Base-by-base conservation (phyloP, 345 rosid species). In the Psidium friedrichsthalianum region DNA sequence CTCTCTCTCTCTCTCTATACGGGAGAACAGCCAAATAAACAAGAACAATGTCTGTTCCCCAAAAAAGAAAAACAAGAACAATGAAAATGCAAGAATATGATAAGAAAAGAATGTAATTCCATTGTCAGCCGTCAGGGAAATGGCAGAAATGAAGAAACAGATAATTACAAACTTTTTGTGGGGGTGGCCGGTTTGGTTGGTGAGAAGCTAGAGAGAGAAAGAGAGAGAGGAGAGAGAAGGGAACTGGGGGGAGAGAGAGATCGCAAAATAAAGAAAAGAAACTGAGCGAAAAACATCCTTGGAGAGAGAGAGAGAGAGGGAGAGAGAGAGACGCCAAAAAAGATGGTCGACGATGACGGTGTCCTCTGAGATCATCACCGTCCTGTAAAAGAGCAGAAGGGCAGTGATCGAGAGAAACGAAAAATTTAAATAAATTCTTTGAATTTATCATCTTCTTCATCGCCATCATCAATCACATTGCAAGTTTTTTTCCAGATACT, bases 361-460 rank as follows among this genome's bases (percentile, higher is more conserved):
- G 91, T 88, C 90, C 94, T 93, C 95, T 93, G 93, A 93, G 92
- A 92, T 94, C 96, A 94, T 94, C 94, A 40, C 25, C 59, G 0
- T 54, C n/a, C 27, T 54, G 89, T 84, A 88, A 85, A 84, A 89
- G 80, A 69, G 21, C 80, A 49, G 24, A 82, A 87, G 86, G 94
- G 93, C 93, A 91, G 94, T 87, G 88, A 86, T 85, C 87, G 90
- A 80, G 82, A 51, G 76, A 84, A 54, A 86, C 16, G 82, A 36
- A 81, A 55, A 52, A 42, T 64, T 5, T 8, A 16, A 58, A 6
- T 76, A 84, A 82, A 82, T 36, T 21, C 51, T 44, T 47, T 21
- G 44, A 42, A 84, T 47, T 21, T 32, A 57, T 56, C 6, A 10
- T 59, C 74, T 57, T 83, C 69, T 57, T 56, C 78, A 8, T 69